phyloP scores from a whole-genome alignment of 768 basidiomycete species.

The Thelephora ganbajun region DNA sequence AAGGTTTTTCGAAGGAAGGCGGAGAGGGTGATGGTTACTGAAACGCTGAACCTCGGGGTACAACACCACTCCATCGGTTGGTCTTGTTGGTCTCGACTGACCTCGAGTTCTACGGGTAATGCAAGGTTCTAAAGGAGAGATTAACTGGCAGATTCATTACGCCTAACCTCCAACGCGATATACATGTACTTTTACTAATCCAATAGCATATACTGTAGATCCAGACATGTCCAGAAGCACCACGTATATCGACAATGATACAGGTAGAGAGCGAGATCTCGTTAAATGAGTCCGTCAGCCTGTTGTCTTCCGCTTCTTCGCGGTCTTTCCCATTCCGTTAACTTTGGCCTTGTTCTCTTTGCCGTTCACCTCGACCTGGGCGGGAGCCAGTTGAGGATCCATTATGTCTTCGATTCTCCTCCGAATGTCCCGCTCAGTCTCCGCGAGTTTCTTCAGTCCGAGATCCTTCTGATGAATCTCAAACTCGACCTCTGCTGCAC shows the following conservation, averaged over 20 bases:
- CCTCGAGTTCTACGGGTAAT: neutral
- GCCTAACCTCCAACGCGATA: slow-evolving; percentile 7
- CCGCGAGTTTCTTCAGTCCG: slow-evolving; percentile 49
- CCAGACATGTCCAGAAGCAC: neutral
- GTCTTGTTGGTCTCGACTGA: neutral
- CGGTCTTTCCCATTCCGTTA: slow-evolving; percentile 23
- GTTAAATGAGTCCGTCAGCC: slow-evolving; percentile 15
- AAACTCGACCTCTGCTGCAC: slow-evolving; percentile 53
- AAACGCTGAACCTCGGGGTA: slow-evolving; percentile 6
- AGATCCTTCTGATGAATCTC: slow-evolving; percentile 69
- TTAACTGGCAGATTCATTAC: slow-evolving; percentile 25
- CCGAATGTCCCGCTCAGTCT: slow-evolving; percentile 65
- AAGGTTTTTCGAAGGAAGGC: slow-evolving; percentile 90
- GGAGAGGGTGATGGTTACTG: slow-evolving; percentile 95
- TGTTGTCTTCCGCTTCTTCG: slow-evolving; percentile 46
- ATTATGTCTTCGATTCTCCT: slow-evolving; percentile 64
- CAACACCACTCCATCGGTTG: neutral
- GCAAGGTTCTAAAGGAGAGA: slow-evolving; percentile 2
- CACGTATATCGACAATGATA: slow-evolving; percentile 10
- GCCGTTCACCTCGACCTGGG: slow-evolving; percentile 7
- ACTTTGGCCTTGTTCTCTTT: slow-evolving; percentile 22
- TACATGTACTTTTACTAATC: no score
- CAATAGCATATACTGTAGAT: no score
- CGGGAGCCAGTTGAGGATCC: slow-evolving; percentile 11
- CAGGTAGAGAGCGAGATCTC: slow-evolving; percentile 20